These are phyloP conservation scores for Ogataea pilisensis DNA, from an alignment of 805 yeast species.

Conservation along the genomic window DNA sequence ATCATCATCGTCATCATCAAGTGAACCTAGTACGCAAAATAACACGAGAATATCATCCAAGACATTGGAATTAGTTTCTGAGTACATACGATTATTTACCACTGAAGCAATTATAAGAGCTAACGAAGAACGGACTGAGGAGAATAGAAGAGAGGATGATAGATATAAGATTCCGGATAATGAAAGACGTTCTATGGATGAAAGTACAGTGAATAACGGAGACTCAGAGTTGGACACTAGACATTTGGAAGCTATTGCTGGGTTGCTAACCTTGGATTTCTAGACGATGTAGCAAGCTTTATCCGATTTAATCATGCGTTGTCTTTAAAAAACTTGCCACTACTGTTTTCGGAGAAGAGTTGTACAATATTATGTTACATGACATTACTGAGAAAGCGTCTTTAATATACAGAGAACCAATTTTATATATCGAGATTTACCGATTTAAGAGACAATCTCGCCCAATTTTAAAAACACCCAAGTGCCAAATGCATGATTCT, in stretches of 20 bases:
- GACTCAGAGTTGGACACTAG: conserved; percentile 46
- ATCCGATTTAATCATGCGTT: too few relatives aligned
- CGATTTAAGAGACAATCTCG: conserved; percentile 2
- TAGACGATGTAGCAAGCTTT: too few relatives aligned
- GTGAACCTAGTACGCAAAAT: conserved; percentile 1
- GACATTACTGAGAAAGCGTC: not conserved
- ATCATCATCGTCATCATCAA: conserved; percentile 8
- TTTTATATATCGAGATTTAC: not conserved
- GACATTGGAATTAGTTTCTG: conserved; percentile 46
- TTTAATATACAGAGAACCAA: not conserved
- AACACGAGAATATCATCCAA: conserved; percentile 43
- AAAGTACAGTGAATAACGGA: conserved; percentile 11
- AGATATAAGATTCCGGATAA: conserved; percentile 26
- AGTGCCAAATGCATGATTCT: not conserved
- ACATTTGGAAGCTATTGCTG: conserved; percentile 53
- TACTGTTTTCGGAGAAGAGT: not conserved
- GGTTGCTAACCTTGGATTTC: conserved; percentile 54
- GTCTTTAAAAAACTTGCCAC: too few relatives aligned
- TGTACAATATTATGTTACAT: not conserved
- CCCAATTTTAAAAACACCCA: conserved; percentile 2
- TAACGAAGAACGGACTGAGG: conserved; percentile 44
- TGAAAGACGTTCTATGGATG: conserved; percentile 31
- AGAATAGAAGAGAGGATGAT: conserved; percentile 11
- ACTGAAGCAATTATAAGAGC: conserved; percentile 57
- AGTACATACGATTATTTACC: conserved; percentile 52